These are phyloP conservation scores for Aspergillus versicolor DNA, from an alignment of 2,329 filamentous ascomycete species.

Conservation along the genomic window DNA sequence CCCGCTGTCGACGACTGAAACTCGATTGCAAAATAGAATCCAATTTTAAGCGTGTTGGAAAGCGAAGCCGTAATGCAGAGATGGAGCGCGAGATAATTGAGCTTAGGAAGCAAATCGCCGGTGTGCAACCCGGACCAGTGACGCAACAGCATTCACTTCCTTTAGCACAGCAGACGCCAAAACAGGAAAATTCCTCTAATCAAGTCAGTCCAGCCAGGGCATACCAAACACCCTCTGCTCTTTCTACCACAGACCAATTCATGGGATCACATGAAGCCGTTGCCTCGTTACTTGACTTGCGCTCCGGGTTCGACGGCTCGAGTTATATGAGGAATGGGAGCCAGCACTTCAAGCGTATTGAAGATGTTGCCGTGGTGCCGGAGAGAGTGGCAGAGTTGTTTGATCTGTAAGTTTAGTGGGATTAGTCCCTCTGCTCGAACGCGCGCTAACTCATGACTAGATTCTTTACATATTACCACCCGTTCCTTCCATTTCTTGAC, in stretches of 20 bases:
- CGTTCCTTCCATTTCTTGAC: constrained; percentile 64
- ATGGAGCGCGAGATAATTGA: constrained; percentile 60
- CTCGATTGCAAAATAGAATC: constrained; percentile 67
- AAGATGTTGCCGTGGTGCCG: constrained; percentile 46
- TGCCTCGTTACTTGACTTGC: constrained; percentile 50
- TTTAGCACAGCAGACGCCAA: constrained; percentile 31
- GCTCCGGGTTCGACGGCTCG: constrained; percentile 46
- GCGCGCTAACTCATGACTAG: constrained; percentile 42
- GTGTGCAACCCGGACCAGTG: constrained; percentile 27
- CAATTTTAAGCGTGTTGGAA: constrained; percentile 67
- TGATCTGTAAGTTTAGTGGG: constrained; percentile 35
- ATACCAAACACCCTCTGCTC: constrained; percentile 35
- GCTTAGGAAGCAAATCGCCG: constrained; percentile 49
- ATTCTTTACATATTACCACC: constrained; percentile 65
- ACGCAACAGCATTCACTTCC: constrained; percentile 24
- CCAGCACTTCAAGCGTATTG: constrained; percentile 52
- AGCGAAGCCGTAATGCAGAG: constrained; percentile 64
- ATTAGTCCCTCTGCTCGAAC: background rate
- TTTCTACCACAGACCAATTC: constrained; percentile 42
- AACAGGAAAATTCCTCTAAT: constrained; percentile 36
- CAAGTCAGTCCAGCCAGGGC: constrained; percentile 34
- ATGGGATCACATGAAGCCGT: constrained; percentile 52
- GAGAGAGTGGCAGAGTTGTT: constrained; percentile 48
- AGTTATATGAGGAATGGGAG: constrained; percentile 50
- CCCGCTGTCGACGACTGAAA: constrained; percentile 61